Evolutionary conservation across 305 asterid species (phyloP).

Genomic region (Ruellia speciosa): DNA sequence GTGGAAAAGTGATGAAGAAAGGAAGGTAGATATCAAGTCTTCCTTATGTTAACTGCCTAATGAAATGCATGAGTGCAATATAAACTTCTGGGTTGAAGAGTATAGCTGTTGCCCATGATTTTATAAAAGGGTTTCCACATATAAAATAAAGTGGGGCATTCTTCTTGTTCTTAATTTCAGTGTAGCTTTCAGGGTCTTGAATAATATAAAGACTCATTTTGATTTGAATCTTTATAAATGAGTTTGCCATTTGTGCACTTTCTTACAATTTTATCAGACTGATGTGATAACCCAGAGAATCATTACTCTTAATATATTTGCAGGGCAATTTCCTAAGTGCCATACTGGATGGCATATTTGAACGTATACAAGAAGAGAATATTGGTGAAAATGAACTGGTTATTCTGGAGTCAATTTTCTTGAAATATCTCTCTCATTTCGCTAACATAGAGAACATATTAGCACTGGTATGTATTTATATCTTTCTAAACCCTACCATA

Average conservation of each 20-base stretch:
- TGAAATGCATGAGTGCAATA: too few relatives aligned
- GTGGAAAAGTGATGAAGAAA: too few relatives aligned
- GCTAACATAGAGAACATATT: slow-evolving; percentile 44
- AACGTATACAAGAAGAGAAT: slow-evolving; percentile 32
- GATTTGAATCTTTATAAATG: too few relatives aligned
- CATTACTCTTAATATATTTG: slow-evolving; percentile 21
- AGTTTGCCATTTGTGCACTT: background rate
- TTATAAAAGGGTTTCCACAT: too few relatives aligned
- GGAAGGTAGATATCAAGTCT: too few relatives aligned
- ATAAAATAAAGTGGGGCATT: too few relatives aligned
- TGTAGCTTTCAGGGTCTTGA: too few relatives aligned
- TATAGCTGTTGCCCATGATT: too few relatives aligned
- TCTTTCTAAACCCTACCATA: background rate
- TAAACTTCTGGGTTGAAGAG: too few relatives aligned
- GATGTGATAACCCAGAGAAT: slow-evolving; percentile 10
- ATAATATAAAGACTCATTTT: too few relatives aligned
- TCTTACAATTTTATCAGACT: slow-evolving; percentile 8
- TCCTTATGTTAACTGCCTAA: too few relatives aligned
- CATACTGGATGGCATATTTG: slow-evolving; percentile 58
- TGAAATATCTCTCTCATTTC: slow-evolving; percentile 52
- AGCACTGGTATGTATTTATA: slow-evolving; percentile 46
- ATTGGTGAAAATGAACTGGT: slow-evolving; percentile 48
- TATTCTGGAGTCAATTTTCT: slow-evolving; percentile 58
- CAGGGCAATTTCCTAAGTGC: slow-evolving; percentile 46
- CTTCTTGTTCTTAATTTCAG: too few relatives aligned